Base-by-base conservation (phyloP, 2,329 filamentous ascomycete species). In the Septoria linicola region DNA sequence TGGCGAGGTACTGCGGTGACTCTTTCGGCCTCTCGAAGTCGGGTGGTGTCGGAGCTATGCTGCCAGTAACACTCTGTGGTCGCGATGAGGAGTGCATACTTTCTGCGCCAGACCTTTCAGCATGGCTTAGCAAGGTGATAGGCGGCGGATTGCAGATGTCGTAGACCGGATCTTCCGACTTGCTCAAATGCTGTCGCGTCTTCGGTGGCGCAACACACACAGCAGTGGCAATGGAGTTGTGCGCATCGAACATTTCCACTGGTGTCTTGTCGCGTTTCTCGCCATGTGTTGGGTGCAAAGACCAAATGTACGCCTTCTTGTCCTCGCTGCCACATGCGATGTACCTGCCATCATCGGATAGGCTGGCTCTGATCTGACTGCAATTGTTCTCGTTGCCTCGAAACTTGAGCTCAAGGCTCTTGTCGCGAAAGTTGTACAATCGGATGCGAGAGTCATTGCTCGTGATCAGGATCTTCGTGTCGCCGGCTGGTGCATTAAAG, bases 141-240 rank as follows among this genome's bases (percentile, higher is more conserved):
- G 92, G 90, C 0, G 92, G 93, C 4, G 93, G 93, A 62, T 97
- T 97, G 76, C 93, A 97, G 1, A 97, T 78, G 62, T 96, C 91
- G 68, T 90, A 99, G n/a, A 99, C 81, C 1, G 93, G 91, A 66
- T 99, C 91, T 49, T 89, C 88, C 0, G 90, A 95, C 11, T 81
- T 80, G 43, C 87, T 84, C 0, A 99, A 78, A 2, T 93, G 76
- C 63, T 88, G 85, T 51, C 88, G 82, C 8, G 89, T 90, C 62
- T 82, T 83, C 0, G 81, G 80, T 0, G 93, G 92, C 0, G 92
- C 92, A 65, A 96, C 85, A 3, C 93, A 73, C 1, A 92, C 89
- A n/a, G 85, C 87, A 0, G 92, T 97, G 3, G 96, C 91, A 53
- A 95, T 88, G 17, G 88, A 84, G 1, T 87, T 83, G 66, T 96